Evolutionary conservation across 2,329 filamentous ascomycete species (phyloP), one percentile per base, ranked within the genome.

Genomic region (Clarireedia sp.): DNA sequence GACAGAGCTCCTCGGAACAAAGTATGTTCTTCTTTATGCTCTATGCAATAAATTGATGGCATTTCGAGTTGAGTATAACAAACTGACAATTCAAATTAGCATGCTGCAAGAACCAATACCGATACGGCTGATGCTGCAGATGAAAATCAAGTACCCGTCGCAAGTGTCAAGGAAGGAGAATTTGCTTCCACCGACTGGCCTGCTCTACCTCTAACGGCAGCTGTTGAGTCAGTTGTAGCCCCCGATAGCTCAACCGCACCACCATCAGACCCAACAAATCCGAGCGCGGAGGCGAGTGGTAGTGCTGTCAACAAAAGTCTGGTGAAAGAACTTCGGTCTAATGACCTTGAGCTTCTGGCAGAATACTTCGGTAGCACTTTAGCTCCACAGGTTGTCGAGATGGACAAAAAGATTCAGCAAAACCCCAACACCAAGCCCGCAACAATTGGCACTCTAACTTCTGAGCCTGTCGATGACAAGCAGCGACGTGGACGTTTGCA

Each of bases 401-500:
- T 89, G 19, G 77, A 86, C 61, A 68, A 74, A 37, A 74, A 74
- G 24, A 75, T 85, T 52, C 67, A 80, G 26, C 69, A 72, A 2
- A 74, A 76, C 46, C 81, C 81, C 7, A 71, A 76, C 23, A 72
- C 74, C n/a, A 82, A 82, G 62, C 72, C 81, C 0, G 71, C 74
- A 50, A 77, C 79, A 23, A 78, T 85, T 59, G 76, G 77, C 6
- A 72, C 72, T 5, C 66, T 87, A 38, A 72, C 73, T 10, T 78
- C 79, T 1, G 70, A 74, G 7, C 71, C 75, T 3, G 79, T 88
- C 40, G 70, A 73, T 3, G 82, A 87, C 62, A 83, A 84, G 60
- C 77, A 79, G 17, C 67, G 76, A 54, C 81, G 85, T 7, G 83
- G 82, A 38, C 74, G 79, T 59, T 78, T 87, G 7, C 86, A 89